Base-by-base conservation (phyloP, 78 protist genomes). In the Acrasis kona region DNA sequence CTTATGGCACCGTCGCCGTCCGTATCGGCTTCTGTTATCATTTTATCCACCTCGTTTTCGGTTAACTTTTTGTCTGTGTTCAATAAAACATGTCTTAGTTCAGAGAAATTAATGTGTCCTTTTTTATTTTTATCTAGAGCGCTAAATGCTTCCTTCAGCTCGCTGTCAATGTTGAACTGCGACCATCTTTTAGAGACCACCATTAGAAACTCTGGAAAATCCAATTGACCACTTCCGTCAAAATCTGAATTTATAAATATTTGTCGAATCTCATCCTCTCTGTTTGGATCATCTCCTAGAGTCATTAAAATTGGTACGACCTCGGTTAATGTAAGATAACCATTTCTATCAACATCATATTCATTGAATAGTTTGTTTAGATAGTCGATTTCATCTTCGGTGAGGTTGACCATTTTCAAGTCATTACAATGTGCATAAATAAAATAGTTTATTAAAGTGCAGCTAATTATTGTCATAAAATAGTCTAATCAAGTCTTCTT, bases 81-180 rank as follows among this genome's bases (percentile, higher is more conserved):
- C 74, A 87, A 80, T 95, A 95, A 89, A n/a, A 91, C 91, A 79
- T 93, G 96, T 2, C 98, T 79, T 30, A 97, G 89, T 87, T 97
- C 99, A 58, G 93, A 96, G 8, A 98, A 97, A 2, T 89, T 72
- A 88, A 97, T 95, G 89, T 69, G 87, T n/a, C 99, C 99, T 74
- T 92, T 89, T 70, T n/a, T n/a, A 89, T 97, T 98, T 92, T 97
- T 97, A 87, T 97, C 99, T 73, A 97, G 93, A 31, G 95, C 98
- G 70, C 87, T 84, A 97, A 98, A 98, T 68, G 99, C 99, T 86
- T 96, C 99, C 64, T 84, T 83, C 73, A 98, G 89, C 89, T 96
- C 99, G 83, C 96, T 99, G 88, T 96, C 99, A n/a, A 97, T 80
- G 81, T 98, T 99, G 9, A 88, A 86, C 78, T 98, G 98, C 86